A percentile compares a stretch with the other conserved stretches of the same genome.
Evolutionary conservation across 768 basidiomycete species (phyloP).

Genomic region (Russula sp.): DNA sequence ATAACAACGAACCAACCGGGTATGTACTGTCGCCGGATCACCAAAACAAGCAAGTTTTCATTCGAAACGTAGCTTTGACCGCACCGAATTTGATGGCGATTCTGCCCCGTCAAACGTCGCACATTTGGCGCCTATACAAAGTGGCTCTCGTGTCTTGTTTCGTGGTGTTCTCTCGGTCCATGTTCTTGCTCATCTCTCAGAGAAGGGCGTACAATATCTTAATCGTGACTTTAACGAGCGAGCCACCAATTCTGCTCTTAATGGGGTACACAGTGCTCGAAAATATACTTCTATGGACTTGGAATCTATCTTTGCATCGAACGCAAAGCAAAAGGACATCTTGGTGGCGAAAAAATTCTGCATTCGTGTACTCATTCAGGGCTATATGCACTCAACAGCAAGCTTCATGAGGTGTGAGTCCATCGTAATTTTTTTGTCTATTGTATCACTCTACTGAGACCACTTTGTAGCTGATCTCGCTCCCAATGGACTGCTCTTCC

Average conservation of each 20-base stretch:
- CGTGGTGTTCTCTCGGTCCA: slow-evolving; percentile 45
- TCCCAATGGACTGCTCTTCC: slow-evolving; percentile 30
- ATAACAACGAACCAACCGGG: slow-evolving; percentile 9
- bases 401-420: slow-evolving; percentile 35
- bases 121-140: neutral
- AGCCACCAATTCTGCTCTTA: neutral
- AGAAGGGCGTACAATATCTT: slow-evolving; percentile 35
- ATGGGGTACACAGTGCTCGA: slow-evolving; percentile 23
- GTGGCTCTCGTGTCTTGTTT: slow-evolving; percentile 34
- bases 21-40: neutral
- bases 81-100: slow-evolving; percentile 5
- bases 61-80: slow-evolving; percentile 5
- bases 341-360: neutral
- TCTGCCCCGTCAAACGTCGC: neutral
- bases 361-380: slow-evolving; percentile 2
- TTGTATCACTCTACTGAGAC: neutral
- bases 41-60: neutral
- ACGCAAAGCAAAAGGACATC: neutral
- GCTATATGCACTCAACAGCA: slow-evolving; percentile 29
- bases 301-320: neutral
- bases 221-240: no score
- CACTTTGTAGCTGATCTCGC: slow-evolving; percentile 23
- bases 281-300: slow-evolving; percentile 6
- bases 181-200: slow-evolving; percentile 43
- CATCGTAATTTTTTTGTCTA: neutral